Base-by-base conservation (phyloP, 2,329 filamentous ascomycete genomes). In the Ophiostoma angusticollis region DNA sequence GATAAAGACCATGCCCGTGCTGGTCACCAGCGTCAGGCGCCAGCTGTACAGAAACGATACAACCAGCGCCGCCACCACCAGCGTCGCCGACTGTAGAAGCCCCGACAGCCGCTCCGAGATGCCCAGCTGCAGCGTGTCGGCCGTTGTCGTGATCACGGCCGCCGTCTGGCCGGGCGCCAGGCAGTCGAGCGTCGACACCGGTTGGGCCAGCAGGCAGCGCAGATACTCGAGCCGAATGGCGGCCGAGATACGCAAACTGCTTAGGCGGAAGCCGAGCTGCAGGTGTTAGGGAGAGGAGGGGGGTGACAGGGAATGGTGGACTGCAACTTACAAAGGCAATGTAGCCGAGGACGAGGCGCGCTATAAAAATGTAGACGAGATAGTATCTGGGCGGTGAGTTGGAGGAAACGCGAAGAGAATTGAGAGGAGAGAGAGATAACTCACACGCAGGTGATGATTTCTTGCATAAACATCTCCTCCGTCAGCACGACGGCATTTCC, bases 311-410 rank as follows among this genome's bases (percentile, higher is more conserved):
- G 13, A 22, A 9, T 2, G n/a, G 7, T 32, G 14, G 1, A 6
- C 16, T 11, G 1, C 13, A 13, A 35, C 49, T 24, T 36, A 56
- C 54, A 46, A 54, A 56, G 9, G 54, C 49, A 7, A 53, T 33
- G 27, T 83, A 84, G 41, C 70, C 71, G 12, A 82, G 58, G 19
- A 61, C 52, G 42, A 81, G 74, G 31, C 78, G 73, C 11, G 62
- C 79, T 28, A 84, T 55, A 52, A 85, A 86, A 3, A 86, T 61
- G 39, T 76, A 74, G 38, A 84, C 67, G 47, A 85, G 74, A 52
- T 78, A 84, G 0, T 84, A 63, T 49, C 46, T 72, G n/a, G n/a
- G n/a, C n/a, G n/a, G 23, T 21, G 18, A 13, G 9, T 35, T 3
- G 31, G 12, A 9, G 2, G 28, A 13, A n/a, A 12, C 13, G 22